Evolutionary conservation across 73 alveolate genomes (phyloP).

Genomic region (Blepharisma japonicum): DNA sequence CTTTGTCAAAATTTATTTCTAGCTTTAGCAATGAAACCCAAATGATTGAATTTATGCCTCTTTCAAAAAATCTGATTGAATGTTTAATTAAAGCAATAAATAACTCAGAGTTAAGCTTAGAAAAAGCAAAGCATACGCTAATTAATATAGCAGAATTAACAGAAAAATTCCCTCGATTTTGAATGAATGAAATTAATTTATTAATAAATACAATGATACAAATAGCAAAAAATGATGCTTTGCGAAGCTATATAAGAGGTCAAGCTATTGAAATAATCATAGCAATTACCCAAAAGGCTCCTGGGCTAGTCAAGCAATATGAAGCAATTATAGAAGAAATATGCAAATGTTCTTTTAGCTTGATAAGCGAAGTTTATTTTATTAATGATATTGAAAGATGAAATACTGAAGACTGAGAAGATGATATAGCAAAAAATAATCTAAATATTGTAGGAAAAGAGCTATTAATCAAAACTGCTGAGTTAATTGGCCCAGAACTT

Average conservation of each 20-base stretch:
- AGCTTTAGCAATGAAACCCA: not conserved
- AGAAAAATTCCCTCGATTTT: conserved; percentile 10
- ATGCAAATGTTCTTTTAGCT: not conserved
- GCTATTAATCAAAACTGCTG: not conserved
- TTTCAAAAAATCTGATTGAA: not conserved
- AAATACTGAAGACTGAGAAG: not conserved
- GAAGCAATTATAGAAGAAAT: conserved; percentile 15
- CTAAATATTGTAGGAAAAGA: conserved; percentile 23
- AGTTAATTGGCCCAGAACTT: not conserved
- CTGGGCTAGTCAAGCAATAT: not conserved
- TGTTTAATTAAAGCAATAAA: not conserved
- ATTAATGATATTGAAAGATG: not conserved
- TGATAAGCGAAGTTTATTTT: conserved; percentile 2
- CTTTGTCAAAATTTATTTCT: not conserved
- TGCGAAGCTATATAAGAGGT: conserved; percentile 5
- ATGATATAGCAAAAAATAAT: not conserved
- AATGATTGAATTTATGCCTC: not conserved
- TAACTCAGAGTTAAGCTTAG: not conserved
- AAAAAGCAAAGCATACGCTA: not conserved
- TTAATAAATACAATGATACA: not conserved
- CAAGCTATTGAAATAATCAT: not conserved
- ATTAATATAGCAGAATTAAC: conserved; percentile 20
- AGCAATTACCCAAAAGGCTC: not conserved
- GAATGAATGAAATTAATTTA: not conserved
- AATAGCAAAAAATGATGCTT: not conserved